Evolutionary conservation across 495 filamentous ascomycete species (phyloP).

Genomic region (Lasiosphaeria miniovina): DNA sequence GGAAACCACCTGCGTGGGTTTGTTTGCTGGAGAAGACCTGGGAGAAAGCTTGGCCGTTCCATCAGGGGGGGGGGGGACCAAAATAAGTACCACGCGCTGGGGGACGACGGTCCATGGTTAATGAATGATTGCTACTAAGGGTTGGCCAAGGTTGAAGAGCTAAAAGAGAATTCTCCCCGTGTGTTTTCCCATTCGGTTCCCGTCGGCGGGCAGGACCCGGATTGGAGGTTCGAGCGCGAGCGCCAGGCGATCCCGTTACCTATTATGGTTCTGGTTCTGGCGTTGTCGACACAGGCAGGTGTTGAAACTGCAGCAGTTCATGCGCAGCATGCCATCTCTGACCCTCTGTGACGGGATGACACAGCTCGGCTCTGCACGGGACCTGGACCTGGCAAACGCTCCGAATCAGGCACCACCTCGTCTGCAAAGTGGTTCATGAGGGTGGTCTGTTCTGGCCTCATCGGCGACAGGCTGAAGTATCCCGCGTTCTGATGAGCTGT

Average conservation of each 20-base stretch:
- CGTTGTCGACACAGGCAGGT: neutral
- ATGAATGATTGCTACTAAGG: conserved; percentile 17
- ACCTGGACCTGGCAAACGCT: neutral
- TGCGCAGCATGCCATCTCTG: conserved; percentile 11
- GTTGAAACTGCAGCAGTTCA: conserved; percentile 32
- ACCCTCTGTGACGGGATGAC: conserved; percentile 10
- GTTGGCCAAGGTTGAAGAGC: conserved; percentile 3
- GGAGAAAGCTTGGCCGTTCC: neutral
- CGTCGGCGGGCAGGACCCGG: neutral
- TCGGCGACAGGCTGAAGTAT: no score
- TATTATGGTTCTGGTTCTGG: neutral
- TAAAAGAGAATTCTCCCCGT: neutral
- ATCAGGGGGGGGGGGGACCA: neutral
- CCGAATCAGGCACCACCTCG: neutral
- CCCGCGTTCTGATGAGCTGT: no score
- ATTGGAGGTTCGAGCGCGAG: neutral
- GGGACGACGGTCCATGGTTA: neutral
- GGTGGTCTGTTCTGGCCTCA: no score
- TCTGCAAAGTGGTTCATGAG: no score
- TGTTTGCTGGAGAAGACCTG: neutral
- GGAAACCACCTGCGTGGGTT: neutral
- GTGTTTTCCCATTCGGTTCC: neutral
- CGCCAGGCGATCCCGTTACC: no score
- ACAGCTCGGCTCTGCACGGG: neutral
- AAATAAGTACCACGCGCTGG: neutral